Evolutionary conservation across 169 alveolate genomes (phyloP), one percentile per base, ranked within the genome.

Genomic region (Plasmodium coatneyi): DNA sequence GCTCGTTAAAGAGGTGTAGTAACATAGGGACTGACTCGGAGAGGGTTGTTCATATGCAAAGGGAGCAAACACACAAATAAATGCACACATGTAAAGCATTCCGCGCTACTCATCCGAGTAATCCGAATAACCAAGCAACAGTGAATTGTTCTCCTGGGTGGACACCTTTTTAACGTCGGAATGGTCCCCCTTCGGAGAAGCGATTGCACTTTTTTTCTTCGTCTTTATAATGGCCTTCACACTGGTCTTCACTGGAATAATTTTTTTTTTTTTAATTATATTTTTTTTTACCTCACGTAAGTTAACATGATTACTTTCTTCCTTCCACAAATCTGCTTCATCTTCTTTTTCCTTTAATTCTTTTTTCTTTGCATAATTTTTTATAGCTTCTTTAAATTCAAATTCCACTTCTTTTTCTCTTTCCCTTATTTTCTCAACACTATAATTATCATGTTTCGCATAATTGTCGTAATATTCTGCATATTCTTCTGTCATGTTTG

Each of bases 161-260:
- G 34, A 36, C 16, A 32, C 28, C 66, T 76, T 34, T 28, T 4
- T 52, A 36, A 25, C 25, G 36, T 72, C 41, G 14, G 19, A 14
- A 84, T 84, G 30, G 28, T 28, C 54, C 30, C 14, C 22, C 52
- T 46, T 19, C 16, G 32, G 78, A 60, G 32, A 60, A 66, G 71
- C 70, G 28, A 34, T 30, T 36, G 54, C 46, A 22, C 28, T 86
- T 34, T 86, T 86, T 86, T 86, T 86, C 71, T 74, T 86, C 10
- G 93, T 86, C 80, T 86, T 86, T 32, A 86, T 86, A 52, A 86
- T 86, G n/a, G 93, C 86, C 80, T 86, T 86, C 16, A 86, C 70
- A 76, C 25, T 86, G 41, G 81, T 32, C 30, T 86, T 86, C 6
- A 43, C 22, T 16, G 25, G 32, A 52, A 7, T 74, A n/a, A 22